A percentile compares a stretch with the other conserved stretches of the same genome.
Evolutionary conservation across 495 filamentous ascomycete genomes (phyloP).

Genomic region (Glarea lozoyensis): DNA sequence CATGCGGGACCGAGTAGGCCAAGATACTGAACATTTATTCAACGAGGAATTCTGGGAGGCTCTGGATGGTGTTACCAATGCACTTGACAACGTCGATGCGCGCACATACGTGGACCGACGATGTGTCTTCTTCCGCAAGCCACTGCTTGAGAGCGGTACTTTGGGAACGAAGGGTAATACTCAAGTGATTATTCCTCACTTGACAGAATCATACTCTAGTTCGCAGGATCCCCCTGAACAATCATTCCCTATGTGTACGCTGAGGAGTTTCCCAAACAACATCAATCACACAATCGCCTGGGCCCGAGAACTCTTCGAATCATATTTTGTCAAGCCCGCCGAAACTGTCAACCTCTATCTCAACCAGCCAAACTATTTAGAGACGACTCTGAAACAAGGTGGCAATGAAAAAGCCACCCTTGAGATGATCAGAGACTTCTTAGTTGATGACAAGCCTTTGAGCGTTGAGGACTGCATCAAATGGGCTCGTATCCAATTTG

Average conservation of each 20-base stretch:
- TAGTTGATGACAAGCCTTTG: constrained; percentile 88
- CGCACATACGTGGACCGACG: constrained; percentile 94
- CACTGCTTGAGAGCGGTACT: constrained; percentile 91
- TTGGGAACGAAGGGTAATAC: constrained; percentile 98
- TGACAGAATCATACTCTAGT: constrained; percentile 97
- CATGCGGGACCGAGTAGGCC: constrained; percentile 80
- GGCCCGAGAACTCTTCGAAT: constrained; percentile 91
- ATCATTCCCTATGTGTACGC: constrained; percentile 97
- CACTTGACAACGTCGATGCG: constrained; percentile 95
- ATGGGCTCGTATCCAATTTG: constrained; percentile 90
- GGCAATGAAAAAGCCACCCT: constrained; percentile 95
- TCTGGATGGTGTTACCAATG: constrained; percentile 93
- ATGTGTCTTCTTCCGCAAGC: constrained; percentile 98
- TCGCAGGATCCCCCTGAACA: constrained; percentile 98
- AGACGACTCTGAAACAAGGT: constrained; percentile 81
- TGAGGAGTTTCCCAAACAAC: constrained; percentile 95
- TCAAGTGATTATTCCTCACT: constrained; percentile 80
- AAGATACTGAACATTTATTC: constrained; percentile 91
- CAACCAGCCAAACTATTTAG: constrained; percentile 83
- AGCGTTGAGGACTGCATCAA: constrained; percentile 92
- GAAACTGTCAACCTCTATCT: constrained; percentile 95
- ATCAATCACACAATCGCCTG: constrained; percentile 99
- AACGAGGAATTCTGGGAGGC: constrained; percentile 87
- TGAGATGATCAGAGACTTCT: constrained; percentile 78
- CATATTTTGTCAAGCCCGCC: constrained; percentile 84